Conservation (phyloP, 2,329 filamentous ascomycete species). For the Microcyclospora tardicrescens region DNA sequence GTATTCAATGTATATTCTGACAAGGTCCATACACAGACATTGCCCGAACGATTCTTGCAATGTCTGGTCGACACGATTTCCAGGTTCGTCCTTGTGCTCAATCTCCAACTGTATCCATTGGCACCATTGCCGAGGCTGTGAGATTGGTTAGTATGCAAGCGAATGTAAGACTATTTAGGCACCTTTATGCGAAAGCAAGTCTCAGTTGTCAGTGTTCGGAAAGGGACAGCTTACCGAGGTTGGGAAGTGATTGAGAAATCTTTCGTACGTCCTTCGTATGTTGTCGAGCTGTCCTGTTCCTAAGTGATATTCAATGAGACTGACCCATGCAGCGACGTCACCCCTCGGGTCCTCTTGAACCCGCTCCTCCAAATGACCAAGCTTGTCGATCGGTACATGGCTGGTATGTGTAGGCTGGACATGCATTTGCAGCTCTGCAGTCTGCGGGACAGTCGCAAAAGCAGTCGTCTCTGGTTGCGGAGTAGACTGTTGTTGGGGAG, state of each 20-base stretch:
- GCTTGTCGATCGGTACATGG: slow-evolving; percentile 49
- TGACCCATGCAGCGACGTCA: slow-evolving; percentile 83
- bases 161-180: slow-evolving; percentile 1
- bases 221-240: slow-evolving; percentile 61
- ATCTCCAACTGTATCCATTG: slow-evolving; percentile 83
- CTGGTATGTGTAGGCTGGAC: too few species aligned
- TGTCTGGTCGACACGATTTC: slow-evolving; percentile 65
- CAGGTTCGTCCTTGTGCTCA: slow-evolving; percentile 56
- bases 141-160: background rate
- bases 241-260: slow-evolving; percentile 80
- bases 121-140: slow-evolving; percentile 80
- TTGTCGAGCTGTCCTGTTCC: slow-evolving; percentile 72
- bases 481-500: slow-evolving; percentile 17
- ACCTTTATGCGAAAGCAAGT: background rate
- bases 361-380: slow-evolving; percentile 75
- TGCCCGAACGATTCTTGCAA: slow-evolving; percentile 68
- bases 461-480: slow-evolving; percentile 30
- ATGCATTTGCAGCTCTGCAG: slow-evolving; percentile 34
- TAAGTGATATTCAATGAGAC: slow-evolving; percentile 72
- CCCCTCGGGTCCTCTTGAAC: slow-evolving; percentile 86
- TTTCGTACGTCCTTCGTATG: slow-evolving; percentile 65
- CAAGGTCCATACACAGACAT: slow-evolving; percentile 73
- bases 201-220: background rate
- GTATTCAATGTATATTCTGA: slow-evolving; percentile 90
- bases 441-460: slow-evolving; percentile 6